These are phyloP conservation scores for Glaciozyma antarctica DNA, from an alignment of 768 basidiomycete species.

Conservation along the genomic window DNA sequence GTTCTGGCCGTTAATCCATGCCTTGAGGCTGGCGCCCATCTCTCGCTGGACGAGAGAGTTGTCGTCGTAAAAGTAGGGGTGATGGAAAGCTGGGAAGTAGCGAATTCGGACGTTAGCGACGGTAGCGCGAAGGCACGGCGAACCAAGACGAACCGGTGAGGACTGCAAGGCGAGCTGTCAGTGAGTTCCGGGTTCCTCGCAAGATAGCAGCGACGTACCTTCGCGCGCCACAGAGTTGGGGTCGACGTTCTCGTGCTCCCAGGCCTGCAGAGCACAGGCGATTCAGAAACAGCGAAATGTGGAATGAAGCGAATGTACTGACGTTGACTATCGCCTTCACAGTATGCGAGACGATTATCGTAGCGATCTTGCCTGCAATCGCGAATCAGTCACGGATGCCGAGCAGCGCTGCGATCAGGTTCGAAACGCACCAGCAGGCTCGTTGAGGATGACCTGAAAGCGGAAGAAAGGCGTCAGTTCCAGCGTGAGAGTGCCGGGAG, in stretches of 20 bases:
- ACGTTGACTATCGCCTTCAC: constrained; percentile 40
- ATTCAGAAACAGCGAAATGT: too few species aligned
- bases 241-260: constrained; percentile 38
- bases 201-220: not conserved
- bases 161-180: too few species aligned
- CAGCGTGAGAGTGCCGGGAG: too few species aligned
- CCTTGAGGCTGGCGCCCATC: constrained; percentile 57
- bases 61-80: constrained; percentile 66
- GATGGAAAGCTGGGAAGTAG: constrained; percentile 64
- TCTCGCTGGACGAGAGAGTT: constrained; percentile 60
- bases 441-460: constrained; percentile 45
- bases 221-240: constrained; percentile 18
- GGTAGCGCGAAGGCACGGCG: not conserved
- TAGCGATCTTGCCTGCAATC: constrained; percentile 41
- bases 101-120: constrained; percentile 8
- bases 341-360: constrained; percentile 40
- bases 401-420: not conserved
- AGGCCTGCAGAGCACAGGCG: constrained; percentile 31
- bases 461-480: constrained; percentile 41
- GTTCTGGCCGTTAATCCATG: constrained; percentile 53
- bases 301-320: too few species aligned
- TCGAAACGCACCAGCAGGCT: constrained; percentile 17
- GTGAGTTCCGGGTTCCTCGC: too few species aligned
- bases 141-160: too few species aligned
- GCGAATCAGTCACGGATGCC: not conserved